Base-by-base conservation (phyloP, 2,329 filamentous ascomycete species). In the Tolypocladium amazonense region DNA sequence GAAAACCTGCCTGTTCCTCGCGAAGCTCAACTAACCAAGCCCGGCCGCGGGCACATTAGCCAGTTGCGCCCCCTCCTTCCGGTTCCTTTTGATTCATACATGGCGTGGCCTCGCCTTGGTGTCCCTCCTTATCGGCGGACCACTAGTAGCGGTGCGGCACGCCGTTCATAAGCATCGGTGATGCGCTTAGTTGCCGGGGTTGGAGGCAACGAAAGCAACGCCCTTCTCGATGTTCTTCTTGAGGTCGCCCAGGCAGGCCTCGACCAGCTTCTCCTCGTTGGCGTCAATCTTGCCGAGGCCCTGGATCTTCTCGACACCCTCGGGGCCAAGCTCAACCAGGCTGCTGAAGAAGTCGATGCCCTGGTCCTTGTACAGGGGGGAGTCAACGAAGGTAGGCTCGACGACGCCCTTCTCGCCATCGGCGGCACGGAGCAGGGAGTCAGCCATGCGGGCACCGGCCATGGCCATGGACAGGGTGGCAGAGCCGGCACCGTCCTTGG, bases 391-490 rank as follows among this genome's bases (percentile, higher is more conserved):
- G 64, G 93, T 92, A 69, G 92, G 92, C 88, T 99, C 94, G 67
- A 95, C 76, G 70, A 99, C 88, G 74, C 91, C 91, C 86, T 92
- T 94, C 85, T 96, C 87, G 75, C 94, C 94, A 78, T 95, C 87
- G 62, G 89, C 81, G 70, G 94, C 94, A 78, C 91, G 92, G 79
- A 99, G 89, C 71, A 99, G 81, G 68, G 89, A 91, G 82, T 97
- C 92, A 69, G 94, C 91, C 78, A 87, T 82, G 77, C 85, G 84
- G 73, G 84, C 84, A 76, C 93, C 93, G 67, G 93, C 93, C 86
- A 96, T 93, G 72, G 93, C 93, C 93, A 99, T 99, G 81, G 92
- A 97, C 70, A 97, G 89, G 65, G 93, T 97, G 75, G 93, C 93
- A 68, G 92, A 97, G 70, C 93, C 93, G 72, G 92, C 92, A 78